A percentile compares a stretch with the other conserved stretches of the same genome.
phyloP scores from a whole-genome alignment of 140 eudicot genomes.

The Cichorium intybus region DNA sequence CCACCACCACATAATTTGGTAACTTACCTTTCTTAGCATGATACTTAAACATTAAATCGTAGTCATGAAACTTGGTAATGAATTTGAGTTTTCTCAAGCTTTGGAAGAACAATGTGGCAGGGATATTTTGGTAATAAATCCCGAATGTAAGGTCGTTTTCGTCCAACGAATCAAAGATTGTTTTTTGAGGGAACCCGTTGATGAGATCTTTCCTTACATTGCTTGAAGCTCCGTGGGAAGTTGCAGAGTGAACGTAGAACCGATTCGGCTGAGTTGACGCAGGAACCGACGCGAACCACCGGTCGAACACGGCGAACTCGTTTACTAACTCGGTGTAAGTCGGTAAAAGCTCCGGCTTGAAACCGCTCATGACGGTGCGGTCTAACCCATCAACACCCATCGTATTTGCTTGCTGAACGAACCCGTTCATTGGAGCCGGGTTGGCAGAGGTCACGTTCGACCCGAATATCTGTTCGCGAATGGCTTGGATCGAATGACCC shows the following conservation, averaged over 20 bases:
- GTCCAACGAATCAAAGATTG: constrained; percentile 84
- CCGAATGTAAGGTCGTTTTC: constrained; percentile 76
- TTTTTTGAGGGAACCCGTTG: constrained; percentile 81
- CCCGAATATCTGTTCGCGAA: constrained; percentile 83
- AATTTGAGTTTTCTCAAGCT: constrained; percentile 72
- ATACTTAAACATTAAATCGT: constrained; percentile 49
- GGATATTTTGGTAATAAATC: constrained; percentile 87
- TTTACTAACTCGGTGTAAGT: constrained; percentile 66
- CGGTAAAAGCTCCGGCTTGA: constrained; percentile 67
- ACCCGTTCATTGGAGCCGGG: constrained; percentile 98
- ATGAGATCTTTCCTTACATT: constrained; percentile 76
- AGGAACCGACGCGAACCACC: constrained; percentile 97
- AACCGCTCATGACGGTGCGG: constrained; percentile 83
- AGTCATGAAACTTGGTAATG: constrained; percentile 55
- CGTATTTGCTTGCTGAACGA: constrained; percentile 70
- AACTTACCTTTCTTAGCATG: constrained; percentile 71
- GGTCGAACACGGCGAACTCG: constrained; percentile 81
- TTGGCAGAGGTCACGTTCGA: constrained; percentile 30
- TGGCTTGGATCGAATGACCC: constrained; percentile 98
- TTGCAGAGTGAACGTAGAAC: constrained; percentile 85
- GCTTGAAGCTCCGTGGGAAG: constrained; percentile 91
- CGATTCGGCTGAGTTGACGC: constrained; percentile 97
- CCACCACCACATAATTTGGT: constrained; percentile 89
- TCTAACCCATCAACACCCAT: constrained; percentile 63
- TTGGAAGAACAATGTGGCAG: constrained; percentile 72